These are phyloP conservation scores for Ophiostoma sp. DNA, from an alignment of 2,329 filamentous ascomycete genomes.

Conservation along the genomic window DNA sequence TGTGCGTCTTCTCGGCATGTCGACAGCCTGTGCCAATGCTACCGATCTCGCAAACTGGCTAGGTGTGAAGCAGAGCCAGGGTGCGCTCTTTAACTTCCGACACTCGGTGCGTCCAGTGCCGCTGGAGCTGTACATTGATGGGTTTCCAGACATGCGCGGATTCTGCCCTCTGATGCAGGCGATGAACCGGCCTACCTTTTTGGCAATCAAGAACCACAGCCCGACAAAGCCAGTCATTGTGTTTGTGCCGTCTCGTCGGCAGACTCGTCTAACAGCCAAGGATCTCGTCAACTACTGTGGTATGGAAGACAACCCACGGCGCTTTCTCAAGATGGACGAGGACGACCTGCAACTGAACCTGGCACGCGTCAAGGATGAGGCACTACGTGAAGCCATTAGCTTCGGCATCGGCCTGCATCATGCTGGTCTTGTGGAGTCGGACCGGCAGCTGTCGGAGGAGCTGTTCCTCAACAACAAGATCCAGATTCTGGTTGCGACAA, in stretches of 20 bases:
- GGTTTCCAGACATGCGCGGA: conserved; percentile 88
- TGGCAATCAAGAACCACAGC: conserved; percentile 94
- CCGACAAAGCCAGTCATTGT: conserved; percentile 97
- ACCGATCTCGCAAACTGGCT: conserved; percentile 93
- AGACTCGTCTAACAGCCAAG: conserved; percentile 90
- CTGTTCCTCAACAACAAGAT: conserved; percentile 97
- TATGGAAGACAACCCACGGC: conserved; percentile 94
- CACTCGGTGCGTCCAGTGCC: conserved; percentile 96
- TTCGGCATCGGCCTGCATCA: conserved; percentile 98
- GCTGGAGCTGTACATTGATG: conserved; percentile 93
- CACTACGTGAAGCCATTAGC: conserved; percentile 85
- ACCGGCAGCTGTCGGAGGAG: conserved; percentile 86
- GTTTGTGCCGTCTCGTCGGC: conserved; percentile 90
- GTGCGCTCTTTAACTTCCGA: conserved; percentile 87
- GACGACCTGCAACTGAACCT: conserved; percentile 87
- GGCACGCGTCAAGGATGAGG: conserved; percentile 85
- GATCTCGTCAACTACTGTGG: conserved; percentile 96
- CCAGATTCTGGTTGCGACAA: conserved; percentile 91
- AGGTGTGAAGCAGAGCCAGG: conserved; percentile 69
- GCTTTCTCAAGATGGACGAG: conserved; percentile 90
- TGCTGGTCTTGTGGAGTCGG: conserved; percentile 90
- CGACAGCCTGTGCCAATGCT: conserved; percentile 94
- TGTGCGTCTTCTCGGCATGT: conserved; percentile 95
- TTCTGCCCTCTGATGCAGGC: conserved; percentile 98
- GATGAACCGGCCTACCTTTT: conserved; percentile 95